These are phyloP conservation scores for Acacia concinna DNA, from an alignment of 331 rosid species.

Conservation along the genomic window DNA sequence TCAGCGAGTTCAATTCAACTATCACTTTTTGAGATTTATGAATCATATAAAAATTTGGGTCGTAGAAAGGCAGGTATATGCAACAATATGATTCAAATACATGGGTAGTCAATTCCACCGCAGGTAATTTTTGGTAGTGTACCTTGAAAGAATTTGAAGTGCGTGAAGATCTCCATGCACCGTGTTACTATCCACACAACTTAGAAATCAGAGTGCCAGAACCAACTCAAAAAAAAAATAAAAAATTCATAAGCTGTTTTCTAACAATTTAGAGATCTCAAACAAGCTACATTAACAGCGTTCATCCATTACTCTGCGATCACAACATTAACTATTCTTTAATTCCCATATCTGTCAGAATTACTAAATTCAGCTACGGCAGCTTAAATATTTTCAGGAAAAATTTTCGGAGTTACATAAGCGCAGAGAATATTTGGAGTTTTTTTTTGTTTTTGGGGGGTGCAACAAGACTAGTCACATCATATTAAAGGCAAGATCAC, in stretches of 20 bases:
- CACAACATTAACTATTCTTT: neutral
- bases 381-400: neutral
- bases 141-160: neutral
- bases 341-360: neutral
- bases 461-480: slow-evolving; percentile 19
- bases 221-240: neutral
- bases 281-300: neutral
- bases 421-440: neutral
- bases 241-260: neutral
- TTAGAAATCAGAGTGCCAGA: neutral
- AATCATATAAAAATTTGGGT: neutral
- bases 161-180: neutral
- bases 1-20: neutral
- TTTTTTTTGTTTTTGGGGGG: too few relatives aligned
- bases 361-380: neutral
- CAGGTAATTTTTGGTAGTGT: neutral
- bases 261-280: slow-evolving; percentile 2
- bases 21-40: neutral
- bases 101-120: neutral
- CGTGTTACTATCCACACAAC: neutral
- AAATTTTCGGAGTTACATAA: too few relatives aligned
- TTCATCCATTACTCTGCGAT: slow-evolving; percentile 8
- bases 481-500: slow-evolving; percentile 1
- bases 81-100: neutral
- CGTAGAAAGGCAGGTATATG: neutral